Base-by-base conservation (phyloP, 1,139 yeast species). In the Diutina catenulata region DNA sequence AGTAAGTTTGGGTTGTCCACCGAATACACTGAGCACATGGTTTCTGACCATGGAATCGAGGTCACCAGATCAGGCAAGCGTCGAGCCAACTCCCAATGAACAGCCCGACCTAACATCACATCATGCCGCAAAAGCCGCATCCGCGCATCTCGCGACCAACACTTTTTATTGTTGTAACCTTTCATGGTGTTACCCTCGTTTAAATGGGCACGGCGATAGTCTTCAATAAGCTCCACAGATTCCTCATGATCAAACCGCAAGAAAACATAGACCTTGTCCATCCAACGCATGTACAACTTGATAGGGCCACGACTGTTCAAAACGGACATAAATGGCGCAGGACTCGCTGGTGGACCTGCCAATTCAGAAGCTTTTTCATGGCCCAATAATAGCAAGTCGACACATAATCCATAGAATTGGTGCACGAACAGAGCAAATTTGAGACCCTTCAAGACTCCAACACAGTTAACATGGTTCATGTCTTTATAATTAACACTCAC, bases 121-220 rank as follows among this genome's bases (percentile, higher is more conserved):
- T 93, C 98, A 44, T 79, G 81, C 37, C 96, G 69, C 76, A 88
- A 80, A 38, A 91, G 60, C 47, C 88, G 74, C 98, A 93, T 91
- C 44, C 97, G 70, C 14, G 79, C 64, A 53, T 91, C 98, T 38
- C 84, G 65, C 3, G 98, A 96, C 99, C 99, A 93, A 53, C 97
- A 87, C 39, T 77, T 76, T 47, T 82, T 84, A 48, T 86, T 86
- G 47, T 83, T 84, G 55, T 88, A 91, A 0, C 94, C 94, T 19
- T 81, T 76, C n/a, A 80, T 77, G 47, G 79, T 80, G 50, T 83
- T 94, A 55, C 81, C 81, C 0, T 95, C 95, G 59, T 87, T 96
- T 0, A 96, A 95, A 49, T 86, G 82, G 47, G 86, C 95, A 0
- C 80, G 66, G 28, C 87, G 57, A 50, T 69, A 88, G 23, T 84